Conservation (phyloP, 2,329 filamentous ascomycete genomes). For the Didymella exigua region DNA sequence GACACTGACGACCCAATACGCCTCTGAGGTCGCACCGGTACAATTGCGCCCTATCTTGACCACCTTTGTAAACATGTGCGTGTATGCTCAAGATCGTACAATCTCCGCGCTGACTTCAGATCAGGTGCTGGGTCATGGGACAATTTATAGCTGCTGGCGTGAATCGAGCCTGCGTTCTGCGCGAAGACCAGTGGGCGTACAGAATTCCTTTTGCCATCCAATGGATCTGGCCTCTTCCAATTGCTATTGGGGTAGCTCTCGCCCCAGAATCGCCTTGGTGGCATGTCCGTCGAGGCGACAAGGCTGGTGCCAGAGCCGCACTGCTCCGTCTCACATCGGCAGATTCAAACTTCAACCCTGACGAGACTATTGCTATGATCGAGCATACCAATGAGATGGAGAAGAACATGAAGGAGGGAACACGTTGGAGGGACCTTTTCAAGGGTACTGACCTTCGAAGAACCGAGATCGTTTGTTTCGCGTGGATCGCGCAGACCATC, state of each 20-base stretch:
- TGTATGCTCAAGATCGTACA: neutral
- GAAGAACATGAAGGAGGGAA: slow-evolving; percentile 67
- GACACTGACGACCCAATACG: slow-evolving; percentile 54
- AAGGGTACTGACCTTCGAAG: slow-evolving; percentile 75
- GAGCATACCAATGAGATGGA: slow-evolving; percentile 85
- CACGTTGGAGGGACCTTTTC: slow-evolving; percentile 81
- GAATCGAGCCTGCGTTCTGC: slow-evolving; percentile 67
- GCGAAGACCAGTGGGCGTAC: slow-evolving; percentile 69
- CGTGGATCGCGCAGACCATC: slow-evolving; percentile 53
- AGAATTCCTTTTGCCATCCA: slow-evolving; percentile 70
- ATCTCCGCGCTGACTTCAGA: neutral
- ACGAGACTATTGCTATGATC: slow-evolving; percentile 80
- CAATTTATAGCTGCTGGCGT: slow-evolving; percentile 74
- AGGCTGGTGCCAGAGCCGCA: slow-evolving; percentile 67
- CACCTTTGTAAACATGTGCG: slow-evolving; percentile 70
- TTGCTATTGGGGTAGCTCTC: slow-evolving; percentile 68
- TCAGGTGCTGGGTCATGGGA: slow-evolving; percentile 70
- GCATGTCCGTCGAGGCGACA: slow-evolving; percentile 68
- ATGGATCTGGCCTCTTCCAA: slow-evolving; percentile 75
- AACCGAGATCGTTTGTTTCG: slow-evolving; percentile 69
- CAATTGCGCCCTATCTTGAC: slow-evolving; percentile 61
- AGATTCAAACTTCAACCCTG: slow-evolving; percentile 59
- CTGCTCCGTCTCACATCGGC: slow-evolving; percentile 68
- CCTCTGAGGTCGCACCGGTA: slow-evolving; percentile 68
- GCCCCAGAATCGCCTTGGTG: slow-evolving; percentile 75